Conservation (phyloP, 2,329 filamentous ascomycete species). For the Mycosphaerella sp. region DNA sequence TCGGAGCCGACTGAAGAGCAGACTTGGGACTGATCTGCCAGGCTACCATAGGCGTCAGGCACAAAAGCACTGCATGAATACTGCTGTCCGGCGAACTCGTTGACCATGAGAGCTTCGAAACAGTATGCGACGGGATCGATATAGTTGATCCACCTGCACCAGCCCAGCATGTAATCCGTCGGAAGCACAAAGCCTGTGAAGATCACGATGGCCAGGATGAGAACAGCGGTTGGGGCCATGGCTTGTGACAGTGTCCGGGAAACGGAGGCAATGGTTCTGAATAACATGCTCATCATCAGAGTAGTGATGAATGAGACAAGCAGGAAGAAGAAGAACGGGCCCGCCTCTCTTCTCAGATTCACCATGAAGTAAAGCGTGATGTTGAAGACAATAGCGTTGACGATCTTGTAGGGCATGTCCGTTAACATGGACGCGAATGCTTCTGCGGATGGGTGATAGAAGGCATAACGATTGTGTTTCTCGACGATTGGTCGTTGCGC, state of each 20-base stretch:
- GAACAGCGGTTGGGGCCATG: constrained; percentile 49
- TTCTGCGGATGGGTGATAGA: constrained; percentile 86
- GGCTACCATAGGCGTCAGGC: constrained; percentile 40
- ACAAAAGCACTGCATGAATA: constrained; percentile 46
- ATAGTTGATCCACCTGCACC: constrained; percentile 80
- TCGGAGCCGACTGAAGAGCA: constrained; percentile 40
- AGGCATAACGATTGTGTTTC: constrained; percentile 77
- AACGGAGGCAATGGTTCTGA: constrained; percentile 70
- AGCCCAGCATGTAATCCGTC: constrained; percentile 61
- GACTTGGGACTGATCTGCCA: constrained; percentile 30
- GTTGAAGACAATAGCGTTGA: constrained; percentile 72
- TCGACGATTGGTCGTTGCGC: constrained; percentile 87
- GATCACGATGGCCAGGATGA: constrained; percentile 60
- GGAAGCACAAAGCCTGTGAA: constrained; percentile 60
- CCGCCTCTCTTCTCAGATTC: constrained; percentile 65
- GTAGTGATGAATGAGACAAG: constrained; percentile 68
- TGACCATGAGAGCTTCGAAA: constrained; percentile 64
- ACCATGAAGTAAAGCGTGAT: constrained; percentile 80
- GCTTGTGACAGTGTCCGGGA: constrained; percentile 60
- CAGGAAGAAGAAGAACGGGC: constrained; percentile 78
- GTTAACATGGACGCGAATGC: constrained; percentile 80
- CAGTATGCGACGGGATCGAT: constrained; percentile 72
- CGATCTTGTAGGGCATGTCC: constrained; percentile 76
- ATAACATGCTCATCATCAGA: constrained; percentile 77
- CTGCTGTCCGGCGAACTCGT: constrained; percentile 65